These are phyloP conservation scores for Nigrospora osmanthi DNA, from an alignment of 2,329 filamentous ascomycete species.

Conservation along the genomic window DNA sequence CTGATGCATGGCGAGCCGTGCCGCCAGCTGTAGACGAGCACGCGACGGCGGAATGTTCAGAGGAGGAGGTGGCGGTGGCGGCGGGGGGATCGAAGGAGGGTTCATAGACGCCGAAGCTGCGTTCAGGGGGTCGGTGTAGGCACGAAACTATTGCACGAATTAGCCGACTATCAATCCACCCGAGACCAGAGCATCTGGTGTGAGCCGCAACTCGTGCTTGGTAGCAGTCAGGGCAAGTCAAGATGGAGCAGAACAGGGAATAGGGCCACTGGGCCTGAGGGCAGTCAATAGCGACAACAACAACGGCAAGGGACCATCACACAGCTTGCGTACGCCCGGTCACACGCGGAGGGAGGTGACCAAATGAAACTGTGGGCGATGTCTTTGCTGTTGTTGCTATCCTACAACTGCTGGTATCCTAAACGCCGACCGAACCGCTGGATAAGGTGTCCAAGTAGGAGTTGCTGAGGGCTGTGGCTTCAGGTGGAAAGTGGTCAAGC, in stretches of 20 bases:
- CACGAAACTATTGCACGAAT: conserved; percentile 40
- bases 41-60: conserved; percentile 81
- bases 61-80: conserved; percentile 64
- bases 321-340: too few species aligned
- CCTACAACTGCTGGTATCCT: conserved; percentile 3
- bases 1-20: conserved; percentile 69
- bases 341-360: background rate
- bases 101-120: conserved; percentile 38
- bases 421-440: background rate
- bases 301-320: too few species aligned
- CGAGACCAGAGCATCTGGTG: too few species aligned
- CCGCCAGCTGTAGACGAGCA: conserved; percentile 83
- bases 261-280: too few species aligned
- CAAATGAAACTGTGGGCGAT: conserved; percentile 1
- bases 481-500: too few species aligned
- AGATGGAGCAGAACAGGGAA: too few species aligned
- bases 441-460: background rate
- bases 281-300: too few species aligned
- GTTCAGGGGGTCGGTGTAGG: conserved; percentile 49
- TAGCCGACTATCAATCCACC: background rate
- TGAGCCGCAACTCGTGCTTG: too few species aligned
- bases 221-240: too few species aligned
- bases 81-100: conserved; percentile 51
- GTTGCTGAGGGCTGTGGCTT: too few species aligned
- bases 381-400: conserved; percentile 2